A percentile compares a stretch with the other conserved stretches of the same genome.
Conservation (phyloP, 1,284 basidiomycete species). For the Moniliella sp. region DNA sequence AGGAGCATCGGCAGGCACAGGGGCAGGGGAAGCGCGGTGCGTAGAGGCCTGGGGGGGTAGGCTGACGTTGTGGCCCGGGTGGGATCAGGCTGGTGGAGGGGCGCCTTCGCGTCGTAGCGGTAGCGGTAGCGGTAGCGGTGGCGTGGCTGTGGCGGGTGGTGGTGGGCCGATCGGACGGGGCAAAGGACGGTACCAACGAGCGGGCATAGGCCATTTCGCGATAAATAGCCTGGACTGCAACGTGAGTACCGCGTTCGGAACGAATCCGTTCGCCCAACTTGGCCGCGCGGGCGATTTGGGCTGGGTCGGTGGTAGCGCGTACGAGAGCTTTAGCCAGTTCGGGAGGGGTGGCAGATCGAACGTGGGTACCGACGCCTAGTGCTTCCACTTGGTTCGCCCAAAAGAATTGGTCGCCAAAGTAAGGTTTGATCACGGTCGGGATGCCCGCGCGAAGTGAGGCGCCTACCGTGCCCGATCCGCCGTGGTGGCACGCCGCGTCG, state of each 20-base stretch:
- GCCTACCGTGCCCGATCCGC: constrained; percentile 83
- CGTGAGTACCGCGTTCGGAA: constrained; percentile 36
- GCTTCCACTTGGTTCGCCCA: constrained; percentile 80
- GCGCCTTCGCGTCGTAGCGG: not conserved
- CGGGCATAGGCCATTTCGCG: constrained; percentile 23
- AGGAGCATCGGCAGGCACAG: not conserved
- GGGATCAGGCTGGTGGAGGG: not conserved
- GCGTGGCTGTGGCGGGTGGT: not conserved
- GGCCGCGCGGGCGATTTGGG: constrained; percentile 64
- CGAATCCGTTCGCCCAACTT: constrained; percentile 42
- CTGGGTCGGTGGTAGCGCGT: constrained; percentile 61
- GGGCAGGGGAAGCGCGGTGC: not conserved
- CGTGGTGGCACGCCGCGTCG: constrained; percentile 85
- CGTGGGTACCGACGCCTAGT: constrained; percentile 62
- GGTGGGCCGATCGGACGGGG: not conserved
- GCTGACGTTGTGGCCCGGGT: not conserved
- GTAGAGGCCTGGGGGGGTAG: not conserved
- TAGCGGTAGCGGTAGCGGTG: not conserved
- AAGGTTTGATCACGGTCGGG: constrained; percentile 84
- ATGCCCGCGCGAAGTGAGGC: constrained; percentile 75
- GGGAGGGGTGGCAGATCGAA: constrained; percentile 63
- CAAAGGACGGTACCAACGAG: constrained; percentile 11
- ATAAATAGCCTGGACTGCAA: constrained; percentile 25
- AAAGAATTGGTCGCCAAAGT: constrained; percentile 91
- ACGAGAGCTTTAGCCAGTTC: constrained; percentile 53